Evolutionary conservation across 441 rosid species (phyloP).

Genomic region (Erysimum pusillum): DNA sequence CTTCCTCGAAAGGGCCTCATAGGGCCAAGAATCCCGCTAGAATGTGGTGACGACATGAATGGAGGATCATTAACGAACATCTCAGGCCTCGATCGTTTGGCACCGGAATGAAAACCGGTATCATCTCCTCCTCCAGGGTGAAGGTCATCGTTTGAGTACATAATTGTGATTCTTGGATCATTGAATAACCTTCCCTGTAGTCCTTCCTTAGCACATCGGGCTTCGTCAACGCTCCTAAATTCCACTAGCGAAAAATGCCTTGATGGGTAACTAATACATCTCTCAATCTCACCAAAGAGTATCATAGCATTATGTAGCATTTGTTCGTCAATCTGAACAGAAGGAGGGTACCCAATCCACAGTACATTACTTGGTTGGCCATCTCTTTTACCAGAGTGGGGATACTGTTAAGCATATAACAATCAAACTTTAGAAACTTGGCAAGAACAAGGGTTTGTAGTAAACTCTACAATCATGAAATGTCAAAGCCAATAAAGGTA

Average conservation of each 20-base stretch:
- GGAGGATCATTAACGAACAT: conserved; percentile 57
- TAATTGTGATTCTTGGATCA: conserved; percentile 89
- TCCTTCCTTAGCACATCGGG: conserved; percentile 94
- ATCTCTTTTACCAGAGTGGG: conserved; percentile 65
- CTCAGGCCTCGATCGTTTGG: conserved; percentile 69
- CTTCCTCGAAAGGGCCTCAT: conserved; percentile 61
- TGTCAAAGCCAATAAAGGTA: conserved; percentile 8
- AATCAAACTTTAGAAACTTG: conserved; percentile 16
- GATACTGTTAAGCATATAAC: conserved; percentile 52
- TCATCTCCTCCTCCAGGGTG: conserved; percentile 72
- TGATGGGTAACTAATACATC: conserved; percentile 69
- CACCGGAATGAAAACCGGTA: conserved; percentile 60
- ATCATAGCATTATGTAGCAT: conserved; percentile 97
- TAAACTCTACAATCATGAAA: conserved; percentile 4
- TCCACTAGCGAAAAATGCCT: conserved; percentile 91
- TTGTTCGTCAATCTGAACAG: conserved; percentile 87
- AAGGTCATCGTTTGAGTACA: conserved; percentile 76
- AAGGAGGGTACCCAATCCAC: conserved; percentile 96
- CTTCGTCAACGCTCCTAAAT: conserved; percentile 95
- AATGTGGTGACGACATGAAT: conserved; percentile 54
- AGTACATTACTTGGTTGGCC: conserved; percentile 82
- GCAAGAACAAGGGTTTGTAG: conserved; percentile 8
- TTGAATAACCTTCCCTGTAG: conserved; percentile 91
- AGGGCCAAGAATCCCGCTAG: conserved; percentile 52
- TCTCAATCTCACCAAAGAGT: conserved; percentile 97